Evolutionary conservation across 2,329 filamentous ascomycete species (phyloP).

Genomic region (Rutstroemia sp.): DNA sequence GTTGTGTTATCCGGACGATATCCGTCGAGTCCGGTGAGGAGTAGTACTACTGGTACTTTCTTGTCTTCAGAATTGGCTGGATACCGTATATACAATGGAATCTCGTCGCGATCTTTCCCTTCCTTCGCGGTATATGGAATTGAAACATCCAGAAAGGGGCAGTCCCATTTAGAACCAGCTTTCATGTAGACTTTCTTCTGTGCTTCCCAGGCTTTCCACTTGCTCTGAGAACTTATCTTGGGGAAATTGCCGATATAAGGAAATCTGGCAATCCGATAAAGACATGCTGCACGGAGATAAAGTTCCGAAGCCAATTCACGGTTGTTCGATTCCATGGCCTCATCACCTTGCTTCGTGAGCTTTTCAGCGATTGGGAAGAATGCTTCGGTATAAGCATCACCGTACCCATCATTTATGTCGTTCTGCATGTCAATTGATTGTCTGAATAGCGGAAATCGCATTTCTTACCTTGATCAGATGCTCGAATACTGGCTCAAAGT

Average conservation of each 20-base stretch:
- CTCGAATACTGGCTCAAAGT: constrained; percentile 64
- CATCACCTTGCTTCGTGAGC: constrained; percentile 46
- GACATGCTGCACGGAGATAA: constrained; percentile 62
- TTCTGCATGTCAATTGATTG: constrained; percentile 29
- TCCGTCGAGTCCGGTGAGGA: constrained; percentile 56
- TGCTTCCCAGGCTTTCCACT: constrained; percentile 56
- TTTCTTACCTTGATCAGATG: constrained; percentile 46
- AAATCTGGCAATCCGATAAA: constrained; percentile 69
- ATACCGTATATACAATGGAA: constrained; percentile 59
- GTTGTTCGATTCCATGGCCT: constrained; percentile 41
- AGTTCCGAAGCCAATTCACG: constrained; percentile 48
- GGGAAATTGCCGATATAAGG: constrained; percentile 45
- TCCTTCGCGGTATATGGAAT: constrained; percentile 49
- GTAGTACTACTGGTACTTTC: constrained; percentile 42
- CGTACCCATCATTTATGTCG: constrained; percentile 58
- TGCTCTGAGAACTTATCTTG: constrained; percentile 34
- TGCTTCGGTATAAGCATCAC: constrained; percentile 54
- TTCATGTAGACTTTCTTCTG: constrained; percentile 59
- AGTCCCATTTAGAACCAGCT: constrained; percentile 44
- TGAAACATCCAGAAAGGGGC: constrained; percentile 52
- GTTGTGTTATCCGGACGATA: constrained; percentile 56
- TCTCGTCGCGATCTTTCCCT: constrained; percentile 34
- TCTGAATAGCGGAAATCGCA: not conserved
- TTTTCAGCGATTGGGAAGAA: constrained; percentile 55
- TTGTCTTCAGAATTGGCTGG: constrained; percentile 38